phyloP scores from a whole-genome alignment of 306 rosid genomes.

The Coriaria nepalensis region DNA sequence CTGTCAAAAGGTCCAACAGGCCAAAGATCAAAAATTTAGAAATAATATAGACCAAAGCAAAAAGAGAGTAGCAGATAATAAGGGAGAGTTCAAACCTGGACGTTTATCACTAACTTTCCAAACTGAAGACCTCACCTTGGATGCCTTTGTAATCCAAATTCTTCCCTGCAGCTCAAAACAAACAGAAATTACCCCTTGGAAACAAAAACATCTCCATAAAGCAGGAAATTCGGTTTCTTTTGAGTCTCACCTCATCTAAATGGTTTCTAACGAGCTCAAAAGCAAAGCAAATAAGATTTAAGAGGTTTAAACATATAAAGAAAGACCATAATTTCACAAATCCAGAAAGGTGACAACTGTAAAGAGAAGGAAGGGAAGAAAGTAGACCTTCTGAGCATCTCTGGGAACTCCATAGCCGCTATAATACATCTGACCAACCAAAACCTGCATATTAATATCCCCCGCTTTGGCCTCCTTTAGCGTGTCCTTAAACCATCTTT shows the following conservation, averaged over 20 bases:
- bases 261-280: too few relatives aligned
- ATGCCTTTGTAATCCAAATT: slow-evolving; percentile 76
- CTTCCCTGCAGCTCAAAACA: slow-evolving; percentile 41
- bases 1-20: slow-evolving; percentile 24
- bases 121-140: slow-evolving; percentile 68
- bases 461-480: slow-evolving; percentile 81
- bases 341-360: not conserved
- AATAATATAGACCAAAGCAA: not conserved
- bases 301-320: too few relatives aligned
- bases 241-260: not conserved
- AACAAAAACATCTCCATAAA: slow-evolving; percentile 5
- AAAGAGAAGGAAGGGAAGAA: not conserved
- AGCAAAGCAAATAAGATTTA: too few relatives aligned
- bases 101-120: slow-evolving; percentile 86
- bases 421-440: slow-evolving; percentile 86
- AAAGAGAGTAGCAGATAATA: not conserved
- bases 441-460: slow-evolving; percentile 82
- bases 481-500: slow-evolving; percentile 85
- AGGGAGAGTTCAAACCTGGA: slow-evolving; percentile 47
- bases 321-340: too few relatives aligned
- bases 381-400: slow-evolving; percentile 68
- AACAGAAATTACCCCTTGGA: not conserved
- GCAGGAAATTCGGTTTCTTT: not conserved
- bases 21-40: not conserved
- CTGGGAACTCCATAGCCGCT: slow-evolving; percentile 81